Evolutionary conservation across 768 basidiomycete species (phyloP).

Genomic region (Obba rivulosa): DNA sequence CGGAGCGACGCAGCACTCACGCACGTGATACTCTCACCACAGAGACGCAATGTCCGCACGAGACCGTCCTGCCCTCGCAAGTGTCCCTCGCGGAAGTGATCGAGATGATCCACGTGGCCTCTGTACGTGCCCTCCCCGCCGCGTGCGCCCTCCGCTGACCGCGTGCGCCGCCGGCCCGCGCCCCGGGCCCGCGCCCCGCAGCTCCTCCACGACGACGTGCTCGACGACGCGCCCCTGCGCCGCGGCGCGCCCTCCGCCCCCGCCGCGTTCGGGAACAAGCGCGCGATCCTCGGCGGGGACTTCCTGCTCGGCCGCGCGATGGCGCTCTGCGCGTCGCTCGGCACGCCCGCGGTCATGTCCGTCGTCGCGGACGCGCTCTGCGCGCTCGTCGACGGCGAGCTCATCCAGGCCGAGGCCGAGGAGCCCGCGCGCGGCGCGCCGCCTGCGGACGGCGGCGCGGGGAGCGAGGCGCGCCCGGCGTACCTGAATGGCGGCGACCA

Average conservation of each 20-base stretch:
- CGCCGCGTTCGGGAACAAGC: background rate
- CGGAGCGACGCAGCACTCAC: background rate
- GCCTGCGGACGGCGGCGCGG: too few species aligned
- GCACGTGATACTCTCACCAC: too few species aligned
- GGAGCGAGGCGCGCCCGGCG: too few species aligned
- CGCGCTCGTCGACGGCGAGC: background rate
- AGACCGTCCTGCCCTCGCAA: background rate
- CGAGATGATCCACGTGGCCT: background rate
- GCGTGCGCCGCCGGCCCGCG: too few species aligned
- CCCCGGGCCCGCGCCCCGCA: background rate
- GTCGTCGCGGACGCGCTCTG: background rate
- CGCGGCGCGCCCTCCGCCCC: background rate
- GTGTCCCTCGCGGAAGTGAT: background rate
- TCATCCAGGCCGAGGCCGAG: background rate
- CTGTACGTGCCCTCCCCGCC: background rate
- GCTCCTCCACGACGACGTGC: background rate
- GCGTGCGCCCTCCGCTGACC: too few species aligned
- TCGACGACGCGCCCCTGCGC: background rate
- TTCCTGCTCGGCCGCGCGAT: background rate
- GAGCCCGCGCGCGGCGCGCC: background rate
- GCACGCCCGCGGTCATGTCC: background rate
- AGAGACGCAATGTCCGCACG: too few species aligned
- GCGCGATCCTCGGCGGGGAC: slow-evolving; percentile 1
- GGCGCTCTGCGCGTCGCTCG: background rate
- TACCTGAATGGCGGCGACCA: too few species aligned